A percentile compares a stretch with the other conserved stretches of the same genome.
Conservation (phyloP, 345 rosid species). For the Alliaria petiolata region DNA sequence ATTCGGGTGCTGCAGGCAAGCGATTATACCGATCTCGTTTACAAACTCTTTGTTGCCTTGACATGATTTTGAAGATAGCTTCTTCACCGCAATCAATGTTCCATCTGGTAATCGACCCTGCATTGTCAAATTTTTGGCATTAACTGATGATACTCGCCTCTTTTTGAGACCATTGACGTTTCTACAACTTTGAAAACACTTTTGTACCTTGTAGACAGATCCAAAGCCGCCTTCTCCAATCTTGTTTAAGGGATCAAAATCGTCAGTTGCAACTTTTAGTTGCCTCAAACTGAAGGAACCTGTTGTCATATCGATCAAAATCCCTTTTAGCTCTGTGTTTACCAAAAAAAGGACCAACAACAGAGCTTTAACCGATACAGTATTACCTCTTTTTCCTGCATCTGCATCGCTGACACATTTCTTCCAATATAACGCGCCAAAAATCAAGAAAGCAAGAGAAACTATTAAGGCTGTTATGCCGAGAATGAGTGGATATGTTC, state of each 20-base stretch:
- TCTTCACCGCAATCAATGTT: conserved; percentile 34
- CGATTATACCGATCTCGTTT: conserved; percentile 41
- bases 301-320: not conserved
- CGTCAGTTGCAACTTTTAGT: conserved; percentile 33
- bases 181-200: not conserved
- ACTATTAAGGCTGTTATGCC: conserved; percentile 34
- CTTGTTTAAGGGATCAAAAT: conserved; percentile 34
- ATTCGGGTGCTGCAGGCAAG: conserved; percentile 42
- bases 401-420: not conserved
- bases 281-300: conserved; percentile 35
- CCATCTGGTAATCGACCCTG: conserved; percentile 36
- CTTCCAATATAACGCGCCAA: conserved; percentile 38
- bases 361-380: not conserved
- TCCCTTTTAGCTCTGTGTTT: not conserved
- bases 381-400: conserved; percentile 9
- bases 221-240: conserved; percentile 47
- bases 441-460: conserved; percentile 26
- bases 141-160: not conserved
- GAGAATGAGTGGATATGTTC: conserved; percentile 3
- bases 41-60: conserved; percentile 50
- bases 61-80: conserved; percentile 40
- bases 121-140: not conserved
- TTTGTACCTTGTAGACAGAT: conserved; percentile 38
- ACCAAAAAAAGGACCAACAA: too few relatives aligned
- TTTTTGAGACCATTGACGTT: not conserved